These are phyloP conservation scores for Lolium perenne DNA, from an alignment of 176 grass and related monocot species.

Conservation along the genomic window DNA sequence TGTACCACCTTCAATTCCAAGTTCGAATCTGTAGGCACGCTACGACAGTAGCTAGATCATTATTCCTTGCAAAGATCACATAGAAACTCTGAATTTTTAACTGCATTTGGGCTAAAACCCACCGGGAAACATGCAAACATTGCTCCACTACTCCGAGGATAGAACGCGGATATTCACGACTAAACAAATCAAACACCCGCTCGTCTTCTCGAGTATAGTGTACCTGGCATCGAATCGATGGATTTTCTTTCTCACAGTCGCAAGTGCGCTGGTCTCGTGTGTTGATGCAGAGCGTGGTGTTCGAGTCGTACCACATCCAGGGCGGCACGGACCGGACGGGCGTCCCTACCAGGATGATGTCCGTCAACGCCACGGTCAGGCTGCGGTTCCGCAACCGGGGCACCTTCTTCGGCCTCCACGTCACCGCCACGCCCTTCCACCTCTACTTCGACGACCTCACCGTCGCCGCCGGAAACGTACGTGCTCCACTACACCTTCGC, in stretches of 20 bases:
- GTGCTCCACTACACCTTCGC: background rate
- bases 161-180: background rate
- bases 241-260: background rate
- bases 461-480: constrained; percentile 82
- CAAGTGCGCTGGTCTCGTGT: background rate
- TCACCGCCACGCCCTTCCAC: constrained; percentile 73
- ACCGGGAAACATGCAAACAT: constrained; percentile 11
- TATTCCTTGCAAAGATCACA: background rate
- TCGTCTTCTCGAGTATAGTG: background rate
- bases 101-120: constrained; percentile 14
- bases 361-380: constrained; percentile 83
- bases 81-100: constrained; percentile 26
- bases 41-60: background rate
- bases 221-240: background rate
- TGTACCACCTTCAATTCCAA: too few relatives aligned
- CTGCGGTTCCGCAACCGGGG: constrained; percentile 87
- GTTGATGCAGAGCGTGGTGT: constrained; percentile 73
- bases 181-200: background rate
- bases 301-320: constrained; percentile 95
- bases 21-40: background rate
- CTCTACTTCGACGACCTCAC: constrained; percentile 87
- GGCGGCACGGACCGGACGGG: constrained; percentile 94
- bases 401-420: constrained; percentile 97
- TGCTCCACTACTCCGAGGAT: background rate
- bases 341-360: constrained; percentile 97